These are phyloP conservation scores for Colletotrichum sp. DNA, from an alignment of 2,329 filamentous ascomycete species.

Conservation along the genomic window DNA sequence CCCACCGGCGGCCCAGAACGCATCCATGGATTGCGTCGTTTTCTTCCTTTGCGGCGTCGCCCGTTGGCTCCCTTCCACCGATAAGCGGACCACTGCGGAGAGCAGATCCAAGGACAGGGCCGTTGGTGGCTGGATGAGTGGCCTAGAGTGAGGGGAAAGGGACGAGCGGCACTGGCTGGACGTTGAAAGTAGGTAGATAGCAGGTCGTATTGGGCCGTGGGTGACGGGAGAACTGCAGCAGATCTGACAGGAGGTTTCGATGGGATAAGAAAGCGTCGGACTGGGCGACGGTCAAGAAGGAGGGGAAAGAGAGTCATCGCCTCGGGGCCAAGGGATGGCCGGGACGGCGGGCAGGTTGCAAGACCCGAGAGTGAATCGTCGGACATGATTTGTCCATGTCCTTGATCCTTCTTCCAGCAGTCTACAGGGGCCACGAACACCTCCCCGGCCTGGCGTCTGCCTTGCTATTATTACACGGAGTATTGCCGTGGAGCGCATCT, in stretches of 20 bases:
- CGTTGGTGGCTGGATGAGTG: not conserved
- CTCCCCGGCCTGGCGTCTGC: not conserved
- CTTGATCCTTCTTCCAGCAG: not conserved
- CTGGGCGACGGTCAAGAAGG: not conserved
- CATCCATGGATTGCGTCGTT: not conserved
- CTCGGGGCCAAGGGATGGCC: not conserved
- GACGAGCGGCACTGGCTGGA: not conserved
- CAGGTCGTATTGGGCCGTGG: not conserved
- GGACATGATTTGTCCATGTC: not conserved
- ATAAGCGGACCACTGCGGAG: constrained; percentile 13
- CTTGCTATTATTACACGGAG: not conserved
- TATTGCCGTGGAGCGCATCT: not conserved
- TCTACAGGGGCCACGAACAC: not conserved
- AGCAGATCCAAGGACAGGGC: not conserved
- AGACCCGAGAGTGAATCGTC: not conserved
- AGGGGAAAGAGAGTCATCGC: not conserved
- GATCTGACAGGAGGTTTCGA: not conserved
- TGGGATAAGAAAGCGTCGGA: not conserved
- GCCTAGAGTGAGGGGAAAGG: not conserved
- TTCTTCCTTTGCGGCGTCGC: not conserved
- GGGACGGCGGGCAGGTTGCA: not conserved
- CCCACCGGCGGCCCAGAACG: not conserved
- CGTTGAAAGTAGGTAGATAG: not conserved
- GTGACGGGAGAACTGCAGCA: not conserved
- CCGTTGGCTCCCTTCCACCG: constrained; percentile 1